Evolutionary conservation across 257 asterid genomes (phyloP).

Genomic region (Solanum chilense): DNA sequence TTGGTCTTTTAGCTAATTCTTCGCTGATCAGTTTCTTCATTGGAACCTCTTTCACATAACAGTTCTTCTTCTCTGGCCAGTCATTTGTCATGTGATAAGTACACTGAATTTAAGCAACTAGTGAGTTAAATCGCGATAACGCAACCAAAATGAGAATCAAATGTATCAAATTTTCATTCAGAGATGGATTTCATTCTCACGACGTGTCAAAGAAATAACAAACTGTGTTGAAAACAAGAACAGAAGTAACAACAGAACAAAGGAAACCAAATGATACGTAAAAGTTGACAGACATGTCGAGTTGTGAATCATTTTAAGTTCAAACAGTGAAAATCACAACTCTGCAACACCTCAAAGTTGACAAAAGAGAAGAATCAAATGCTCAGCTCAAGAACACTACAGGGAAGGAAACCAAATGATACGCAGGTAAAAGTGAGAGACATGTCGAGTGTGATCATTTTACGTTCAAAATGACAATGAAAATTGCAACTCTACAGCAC

Average conservation of each 20-base stretch:
- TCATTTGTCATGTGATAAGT: conserved; percentile 29
- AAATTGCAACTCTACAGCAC: background rate
- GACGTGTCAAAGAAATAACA: background rate
- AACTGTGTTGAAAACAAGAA: too few species aligned
- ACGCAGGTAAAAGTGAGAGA: background rate
- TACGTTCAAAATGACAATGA: background rate
- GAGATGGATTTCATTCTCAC: background rate
- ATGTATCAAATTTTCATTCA: background rate
- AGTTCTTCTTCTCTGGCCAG: conserved; percentile 30
- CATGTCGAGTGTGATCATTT: background rate
- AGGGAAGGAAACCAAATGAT: background rate
- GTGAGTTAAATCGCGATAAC: background rate
- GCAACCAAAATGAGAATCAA: background rate
- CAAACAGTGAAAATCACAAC: background rate
- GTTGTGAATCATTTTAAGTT: background rate
- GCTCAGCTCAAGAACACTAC: background rate
- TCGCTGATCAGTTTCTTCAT: conserved; percentile 59
- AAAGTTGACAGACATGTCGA: background rate
- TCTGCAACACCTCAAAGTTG: background rate
- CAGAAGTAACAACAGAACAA: background rate
- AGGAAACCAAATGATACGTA: background rate
- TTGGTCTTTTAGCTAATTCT: conserved; percentile 47
- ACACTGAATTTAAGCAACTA: conserved; percentile 27
- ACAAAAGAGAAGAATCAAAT: background rate
- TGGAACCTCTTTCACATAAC: conserved; percentile 45